These are phyloP conservation scores for Hericium erinaceus DNA, from an alignment of 768 basidiomycete genomes.

Conservation along the genomic window DNA sequence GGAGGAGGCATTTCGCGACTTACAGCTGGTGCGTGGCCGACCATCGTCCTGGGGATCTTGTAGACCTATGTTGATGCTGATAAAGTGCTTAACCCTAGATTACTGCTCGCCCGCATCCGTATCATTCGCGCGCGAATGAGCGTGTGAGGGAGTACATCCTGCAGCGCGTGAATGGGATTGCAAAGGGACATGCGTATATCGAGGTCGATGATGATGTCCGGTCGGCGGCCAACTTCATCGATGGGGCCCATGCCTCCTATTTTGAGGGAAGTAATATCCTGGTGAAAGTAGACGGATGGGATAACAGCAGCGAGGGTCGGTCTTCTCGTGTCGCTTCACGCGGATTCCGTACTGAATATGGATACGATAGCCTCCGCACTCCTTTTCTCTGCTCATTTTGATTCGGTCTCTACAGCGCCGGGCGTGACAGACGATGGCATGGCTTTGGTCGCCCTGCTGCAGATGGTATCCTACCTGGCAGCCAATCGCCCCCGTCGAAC, in stretches of 20 bases:
- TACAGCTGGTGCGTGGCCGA: slow-evolving; percentile 34
- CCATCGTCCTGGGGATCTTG: too few species aligned
- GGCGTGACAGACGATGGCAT: slow-evolving; percentile 78
- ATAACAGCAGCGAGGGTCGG: slow-evolving; percentile 21
- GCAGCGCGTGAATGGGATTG: slow-evolving; percentile 39
- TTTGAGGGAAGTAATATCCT: slow-evolving; percentile 64
- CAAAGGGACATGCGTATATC: slow-evolving; percentile 34
- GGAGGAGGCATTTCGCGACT: slow-evolving; percentile 46
- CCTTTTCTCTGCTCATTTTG: slow-evolving; percentile 75
- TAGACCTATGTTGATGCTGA: background rate
- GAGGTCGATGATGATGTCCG: slow-evolving; percentile 41
- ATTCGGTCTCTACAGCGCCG: slow-evolving; percentile 66
- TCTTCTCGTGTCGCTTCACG: background rate
- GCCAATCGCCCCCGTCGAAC: slow-evolving; percentile 44
- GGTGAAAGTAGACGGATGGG: slow-evolving; percentile 51
- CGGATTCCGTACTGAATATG: background rate
- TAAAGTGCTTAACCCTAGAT: slow-evolving; percentile 33
- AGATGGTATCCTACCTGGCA: slow-evolving; percentile 42
- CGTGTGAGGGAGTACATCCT: slow-evolving; percentile 52
- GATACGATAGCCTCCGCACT: slow-evolving; percentile 32
- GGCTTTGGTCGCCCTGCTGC: slow-evolving; percentile 56
- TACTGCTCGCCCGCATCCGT: slow-evolving; percentile 63
- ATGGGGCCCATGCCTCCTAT: slow-evolving; percentile 27
- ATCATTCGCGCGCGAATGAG: slow-evolving; percentile 72
- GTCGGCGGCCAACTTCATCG: slow-evolving; percentile 38